Evolutionary conservation across 2,329 filamentous ascomycete genomes (phyloP), one percentile per base, ranked within the genome.

Genomic region (Hypoxylon sp.): DNA sequence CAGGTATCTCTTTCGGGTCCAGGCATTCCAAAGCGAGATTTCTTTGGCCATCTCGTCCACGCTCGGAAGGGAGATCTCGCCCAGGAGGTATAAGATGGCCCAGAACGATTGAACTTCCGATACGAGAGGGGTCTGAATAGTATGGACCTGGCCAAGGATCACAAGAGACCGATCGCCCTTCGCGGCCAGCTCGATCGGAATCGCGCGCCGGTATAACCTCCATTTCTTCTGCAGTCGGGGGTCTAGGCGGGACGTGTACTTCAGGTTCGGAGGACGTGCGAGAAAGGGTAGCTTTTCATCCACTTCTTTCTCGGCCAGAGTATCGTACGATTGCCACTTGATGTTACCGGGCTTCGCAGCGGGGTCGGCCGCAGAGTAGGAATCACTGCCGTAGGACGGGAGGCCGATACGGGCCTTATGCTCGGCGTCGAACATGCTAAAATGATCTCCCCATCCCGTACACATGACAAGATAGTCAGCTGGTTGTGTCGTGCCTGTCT

Each of bases 1-100:
- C 1, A 70, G 40, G 57, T 76, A 76, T 18, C 74, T 59, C 60
- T 72, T 73, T 4, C 64, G 48, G 5, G 67, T 67, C 73, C 74
- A 75, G 1, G 62, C 68, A 38, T 71, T 74, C 60, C 63, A 74
- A n/a, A 48, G 48, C 1, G 73, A 67, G 3, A 67, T 65, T 49
- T 74, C 73, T 7, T 51, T n/a, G 41, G 67, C 68, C 71, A 73
- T 73, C 1, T 60, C 63, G 2, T 64, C 56, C 33, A 56, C 55
- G 1, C 51, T 17, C 1, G 72, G 73, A 1, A 68, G 23, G 11
- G 70, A 64, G 20, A 66, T 18, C 17, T 60, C 23, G 4, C 66
- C 70, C 8, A 68, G 62, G 20, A 75, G 48, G 43, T 63, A 75
- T 1, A 65, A 48, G 7, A 67, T 58, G 2, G 62, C 70, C 72